Base-by-base conservation (phyloP, 108 stramenopile genomes). In the Nannochloropsis oceanica region DNA sequence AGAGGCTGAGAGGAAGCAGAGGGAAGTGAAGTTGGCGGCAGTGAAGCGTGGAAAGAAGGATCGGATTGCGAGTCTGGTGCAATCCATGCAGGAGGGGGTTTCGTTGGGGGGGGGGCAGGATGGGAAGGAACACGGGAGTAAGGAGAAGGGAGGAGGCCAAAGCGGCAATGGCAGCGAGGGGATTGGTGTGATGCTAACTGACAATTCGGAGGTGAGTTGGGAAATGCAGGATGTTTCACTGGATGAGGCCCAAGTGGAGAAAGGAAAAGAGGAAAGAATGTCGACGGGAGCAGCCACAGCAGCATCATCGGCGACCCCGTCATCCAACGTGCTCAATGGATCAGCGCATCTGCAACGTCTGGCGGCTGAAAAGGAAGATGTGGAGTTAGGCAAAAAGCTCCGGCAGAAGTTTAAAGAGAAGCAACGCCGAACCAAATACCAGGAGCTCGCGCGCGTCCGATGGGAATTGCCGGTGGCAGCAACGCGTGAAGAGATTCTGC, bases 401-500 rank as follows among this genome's bases (percentile, higher is more conserved):
- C 59, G 59, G 2, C 18, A 73, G 59, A 2, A 7, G 22, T 73
- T 73, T n/a, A 10, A 73, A n/a, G 59, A 18, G 59, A 73, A 73
- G 59, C 18, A n/a, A n/a, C 22, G 9, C 0, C 59, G n/a, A 73
- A 10, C 59, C 59, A 73, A n/a, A 73, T 73, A 73, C 59, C 59
- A 73, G 9, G 59, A 73, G 59, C 59, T 73, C n/a, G 59, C 59
- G 59, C 59, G 59, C 59, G 59, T 73, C 0, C 59, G 59, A 73
- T 10, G 59, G 59, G 59, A 73, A 73, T n/a, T 73, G 22, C 59
- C 59, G n/a, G 59, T 73, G 59, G 59, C 59, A n/a, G 59, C 59
- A n/a, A 73, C 59, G n/a, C 43, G 84, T 2, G 79, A 82, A 25
- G 5, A 42, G 5, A 81, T 92, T 44, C 44, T 92, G 14, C 42